phyloP scores from a whole-genome alignment of 305 asterid genomes.

The Rubia peregrina region DNA sequence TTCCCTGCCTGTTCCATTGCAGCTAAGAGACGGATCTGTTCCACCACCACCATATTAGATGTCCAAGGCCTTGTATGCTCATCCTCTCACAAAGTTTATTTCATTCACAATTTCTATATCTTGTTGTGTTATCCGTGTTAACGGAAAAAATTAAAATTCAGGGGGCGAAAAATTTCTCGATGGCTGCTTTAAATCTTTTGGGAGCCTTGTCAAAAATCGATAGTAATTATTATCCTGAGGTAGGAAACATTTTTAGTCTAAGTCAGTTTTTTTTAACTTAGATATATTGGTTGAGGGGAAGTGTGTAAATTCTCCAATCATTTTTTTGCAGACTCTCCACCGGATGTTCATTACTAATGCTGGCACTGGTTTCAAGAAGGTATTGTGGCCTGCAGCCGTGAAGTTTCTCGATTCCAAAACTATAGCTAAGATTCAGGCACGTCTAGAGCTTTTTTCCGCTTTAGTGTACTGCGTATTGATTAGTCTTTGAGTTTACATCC shows the following conservation, averaged over 20 bases:
- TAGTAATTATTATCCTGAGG: constrained; percentile 83
- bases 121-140: neutral
- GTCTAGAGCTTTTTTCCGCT: constrained; percentile 6
- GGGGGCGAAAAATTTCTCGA: constrained; percentile 81
- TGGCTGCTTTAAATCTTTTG: constrained; percentile 65
- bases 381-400: constrained; percentile 96
- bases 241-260: constrained; percentile 14
- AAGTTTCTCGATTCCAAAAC: constrained; percentile 83
- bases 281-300: neutral
- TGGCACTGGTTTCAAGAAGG: constrained; percentile 81
- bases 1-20: constrained; percentile 94
- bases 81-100: constrained; percentile 20
- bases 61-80: constrained; percentile 87
- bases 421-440: constrained; percentile 68
- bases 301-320: constrained; percentile 16
- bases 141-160: constrained; percentile 25
- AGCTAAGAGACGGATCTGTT: constrained; percentile 66
- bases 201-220: constrained; percentile 79
- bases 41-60: constrained; percentile 85
- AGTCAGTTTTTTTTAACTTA: neutral
- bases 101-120: neutral
- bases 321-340: constrained; percentile 64
- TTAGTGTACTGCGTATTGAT: constrained; percentile 10
- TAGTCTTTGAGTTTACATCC: constrained; percentile 16
- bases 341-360: constrained; percentile 88